Evolutionary conservation across 2,329 filamentous ascomycete species (phyloP).

Genomic region (Didymella exigua): DNA sequence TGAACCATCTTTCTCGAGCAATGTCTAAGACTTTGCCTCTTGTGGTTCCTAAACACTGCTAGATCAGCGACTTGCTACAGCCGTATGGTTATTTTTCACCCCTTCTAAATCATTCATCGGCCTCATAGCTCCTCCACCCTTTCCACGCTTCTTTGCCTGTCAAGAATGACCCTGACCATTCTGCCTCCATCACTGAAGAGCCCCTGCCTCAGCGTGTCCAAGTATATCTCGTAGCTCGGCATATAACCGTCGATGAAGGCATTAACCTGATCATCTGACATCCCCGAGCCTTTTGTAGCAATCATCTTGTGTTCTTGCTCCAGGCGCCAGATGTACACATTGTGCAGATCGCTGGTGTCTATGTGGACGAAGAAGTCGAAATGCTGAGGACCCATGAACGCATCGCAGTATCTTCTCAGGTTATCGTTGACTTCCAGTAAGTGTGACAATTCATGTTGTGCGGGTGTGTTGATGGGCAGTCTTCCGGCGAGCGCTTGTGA

Average conservation of each 20-base stretch:
- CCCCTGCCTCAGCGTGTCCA: conserved; percentile 56
- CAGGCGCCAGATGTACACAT: conserved; percentile 83
- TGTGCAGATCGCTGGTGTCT: conserved; percentile 73
- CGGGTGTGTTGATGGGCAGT: conserved; percentile 53
- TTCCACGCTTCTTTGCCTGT: conserved; percentile 53
- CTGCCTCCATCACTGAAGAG: conserved; percentile 54
- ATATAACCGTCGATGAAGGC: conserved; percentile 71
- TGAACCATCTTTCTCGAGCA: neutral
- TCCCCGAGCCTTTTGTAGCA: conserved; percentile 70
- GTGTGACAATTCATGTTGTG: conserved; percentile 61
- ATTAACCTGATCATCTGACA: conserved; percentile 80
- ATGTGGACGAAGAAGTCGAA: conserved; percentile 70
- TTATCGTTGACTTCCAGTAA: conserved; percentile 65
- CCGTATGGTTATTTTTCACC: neutral
- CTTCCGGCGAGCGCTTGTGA: conserved; percentile 58
- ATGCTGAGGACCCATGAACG: conserved; percentile 50
- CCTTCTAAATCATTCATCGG: neutral
- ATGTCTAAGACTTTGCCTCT: neutral
- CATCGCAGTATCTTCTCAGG: conserved; percentile 57
- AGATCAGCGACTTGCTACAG: neutral
- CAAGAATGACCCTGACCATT: conserved; percentile 59
- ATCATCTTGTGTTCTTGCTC: conserved; percentile 79
- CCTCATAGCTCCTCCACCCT: conserved; percentile 41
- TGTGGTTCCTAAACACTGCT: neutral
- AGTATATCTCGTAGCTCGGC: conserved; percentile 64